Percentiles rank a stretch among this genome's conserved stretches.
phyloP scores from a whole-genome alignment of 306 rosid genomes.

The Citrullus colocynthis region DNA sequence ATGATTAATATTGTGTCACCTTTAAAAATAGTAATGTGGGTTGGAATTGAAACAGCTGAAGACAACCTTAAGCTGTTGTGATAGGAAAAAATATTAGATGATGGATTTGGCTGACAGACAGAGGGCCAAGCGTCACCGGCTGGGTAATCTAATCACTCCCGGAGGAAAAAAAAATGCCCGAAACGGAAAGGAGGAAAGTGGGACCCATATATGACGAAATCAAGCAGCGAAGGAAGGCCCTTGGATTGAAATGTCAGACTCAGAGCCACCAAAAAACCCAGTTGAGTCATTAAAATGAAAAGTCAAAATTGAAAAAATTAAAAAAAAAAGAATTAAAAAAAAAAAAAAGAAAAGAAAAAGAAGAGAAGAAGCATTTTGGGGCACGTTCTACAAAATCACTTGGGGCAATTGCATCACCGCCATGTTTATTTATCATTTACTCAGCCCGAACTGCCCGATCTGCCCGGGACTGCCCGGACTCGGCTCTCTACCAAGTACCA shows the following conservation, averaged over 20 bases:
- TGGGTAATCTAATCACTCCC: not conserved
- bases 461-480: conserved; percentile 15
- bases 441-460: conserved; percentile 32
- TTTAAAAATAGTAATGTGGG: conserved; percentile 9
- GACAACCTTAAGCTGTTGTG: conserved; percentile 42
- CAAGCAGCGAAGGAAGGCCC: not conserved
- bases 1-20: not conserved
- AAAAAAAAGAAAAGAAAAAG: conserved; percentile 1
- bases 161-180: not conserved
- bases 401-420: conserved; percentile 15
- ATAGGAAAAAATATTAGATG: not conserved
- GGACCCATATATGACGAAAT: not conserved
- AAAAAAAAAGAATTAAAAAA: not conserved
- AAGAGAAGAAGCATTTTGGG: conserved; percentile 18
- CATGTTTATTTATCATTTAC: conserved; percentile 30
- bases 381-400: conserved; percentile 10
- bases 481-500: conserved; percentile 23
- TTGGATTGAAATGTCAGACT: conserved; percentile 6
- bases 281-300: conserved; percentile 3
- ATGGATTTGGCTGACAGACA: not conserved
- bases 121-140: conserved; percentile 1
- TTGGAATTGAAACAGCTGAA: conserved; percentile 25
- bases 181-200: not conserved
- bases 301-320: not conserved
- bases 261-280: not conserved